Conservation (phyloP, 2,329 filamentous ascomycete species). For the Diaporthe australafricana region DNA sequence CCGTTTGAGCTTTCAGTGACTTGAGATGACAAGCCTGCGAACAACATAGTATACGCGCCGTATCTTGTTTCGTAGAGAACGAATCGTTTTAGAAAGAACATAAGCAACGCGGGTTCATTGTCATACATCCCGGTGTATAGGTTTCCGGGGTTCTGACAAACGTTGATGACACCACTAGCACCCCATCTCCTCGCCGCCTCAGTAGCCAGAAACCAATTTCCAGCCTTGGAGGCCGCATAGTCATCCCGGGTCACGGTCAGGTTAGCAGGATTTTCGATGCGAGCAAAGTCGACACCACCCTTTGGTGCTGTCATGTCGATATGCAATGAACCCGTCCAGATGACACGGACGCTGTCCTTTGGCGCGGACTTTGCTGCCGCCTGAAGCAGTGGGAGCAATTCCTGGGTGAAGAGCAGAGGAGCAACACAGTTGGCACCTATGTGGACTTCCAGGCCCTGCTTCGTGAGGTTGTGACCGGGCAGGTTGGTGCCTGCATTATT, state of each 20-base stretch:
- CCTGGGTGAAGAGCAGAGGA: conserved; percentile 15
- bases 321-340: conserved; percentile 13
- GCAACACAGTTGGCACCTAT: conserved; percentile 15
- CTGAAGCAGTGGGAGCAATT: conserved; percentile 10
- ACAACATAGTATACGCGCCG: conserved; percentile 12
- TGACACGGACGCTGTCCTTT: conserved; percentile 7
- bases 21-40: conserved; percentile 14
- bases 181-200: conserved; percentile 16
- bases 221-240: conserved; percentile 22
- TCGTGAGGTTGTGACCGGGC: conserved; percentile 3
- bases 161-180: not conserved
- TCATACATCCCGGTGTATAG: conserved; percentile 9
- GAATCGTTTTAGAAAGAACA: conserved; percentile 7
- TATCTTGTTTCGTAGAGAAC: conserved; percentile 17
- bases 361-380: conserved; percentile 14
- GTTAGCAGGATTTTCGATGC: not conserved
- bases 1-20: not conserved
- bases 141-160: conserved; percentile 16
- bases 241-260: conserved; percentile 12
- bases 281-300: conserved; percentile 6
- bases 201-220: conserved; percentile 9
- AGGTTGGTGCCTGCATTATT: conserved; percentile 18
- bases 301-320: conserved; percentile 21
- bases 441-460: conserved; percentile 15
- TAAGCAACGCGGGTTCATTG: conserved; percentile 2